phyloP scores from a whole-genome alignment of 78 protist species.

The Dictyostelium capitatum region DNA sequence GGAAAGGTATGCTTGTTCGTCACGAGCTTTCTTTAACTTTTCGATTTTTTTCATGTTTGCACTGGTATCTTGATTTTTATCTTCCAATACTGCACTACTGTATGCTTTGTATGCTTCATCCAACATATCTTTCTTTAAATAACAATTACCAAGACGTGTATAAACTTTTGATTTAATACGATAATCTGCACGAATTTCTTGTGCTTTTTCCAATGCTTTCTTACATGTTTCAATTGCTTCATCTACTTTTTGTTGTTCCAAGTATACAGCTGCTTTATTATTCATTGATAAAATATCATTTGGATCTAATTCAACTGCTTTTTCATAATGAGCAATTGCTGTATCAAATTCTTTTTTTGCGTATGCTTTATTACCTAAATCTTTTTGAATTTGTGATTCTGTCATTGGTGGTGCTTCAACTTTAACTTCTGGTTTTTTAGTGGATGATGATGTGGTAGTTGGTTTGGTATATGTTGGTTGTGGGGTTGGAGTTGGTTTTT shows the following conservation, averaged over 20 bases:
- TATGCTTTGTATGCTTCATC: slow-evolving; percentile 85
- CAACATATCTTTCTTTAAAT: slow-evolving; percentile 29
- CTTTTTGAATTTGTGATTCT: slow-evolving; percentile 86
- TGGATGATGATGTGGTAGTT: not conserved
- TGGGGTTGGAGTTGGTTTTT: slow-evolving; percentile 9
- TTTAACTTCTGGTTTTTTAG: slow-evolving; percentile 9
- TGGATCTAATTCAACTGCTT: slow-evolving; percentile 81
- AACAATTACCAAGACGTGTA: slow-evolving; percentile 86
- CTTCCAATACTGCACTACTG: slow-evolving; percentile 84
- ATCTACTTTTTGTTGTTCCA: slow-evolving; percentile 82
- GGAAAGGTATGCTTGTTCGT: slow-evolving; percentile 79
- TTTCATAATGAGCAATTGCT: slow-evolving; percentile 85
- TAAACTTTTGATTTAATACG: slow-evolving; percentile 61
- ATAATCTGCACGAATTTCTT: slow-evolving; percentile 84
- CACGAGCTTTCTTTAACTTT: slow-evolving; percentile 69
- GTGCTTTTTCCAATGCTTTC: slow-evolving; percentile 80
- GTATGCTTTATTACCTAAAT: slow-evolving; percentile 88
- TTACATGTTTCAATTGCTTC: slow-evolving; percentile 75
- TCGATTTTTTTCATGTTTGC: slow-evolving; percentile 80
- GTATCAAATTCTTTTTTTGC: slow-evolving; percentile 83
- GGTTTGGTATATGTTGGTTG: not conserved
- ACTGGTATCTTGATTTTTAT: slow-evolving; percentile 82
- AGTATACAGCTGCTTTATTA: slow-evolving; percentile 89
- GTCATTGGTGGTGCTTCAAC: slow-evolving; percentile 27
- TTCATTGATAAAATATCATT: slow-evolving; percentile 75